Base-by-base conservation (phyloP, 1,284 basidiomycete species). In the Sanghuangporus baumii region DNA sequence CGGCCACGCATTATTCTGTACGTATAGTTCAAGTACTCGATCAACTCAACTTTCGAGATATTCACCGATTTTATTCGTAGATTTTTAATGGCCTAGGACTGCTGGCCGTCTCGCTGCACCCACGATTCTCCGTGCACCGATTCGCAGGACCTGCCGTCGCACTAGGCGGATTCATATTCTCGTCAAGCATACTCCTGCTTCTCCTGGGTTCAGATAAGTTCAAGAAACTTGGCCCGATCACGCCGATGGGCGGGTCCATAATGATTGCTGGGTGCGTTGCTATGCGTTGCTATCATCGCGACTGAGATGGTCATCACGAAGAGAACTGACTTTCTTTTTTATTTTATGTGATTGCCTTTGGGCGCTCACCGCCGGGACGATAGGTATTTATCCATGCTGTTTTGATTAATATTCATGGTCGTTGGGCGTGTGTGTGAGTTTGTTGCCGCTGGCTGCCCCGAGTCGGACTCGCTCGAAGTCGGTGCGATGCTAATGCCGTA, bases 51-150 rank as follows among this genome's bases (percentile, higher is more conserved):
- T 31, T 31, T 31, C 26, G 5, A 3, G 5, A 31, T 31, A 31
- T 31, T 31, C 26, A 31, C 5, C 26, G 5, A 31, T 4, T 23
- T 23, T 26, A 14, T n/a, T 6, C 23, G 4, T 65, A 91, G 87
- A 80, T 93, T 56, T 87, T 83, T 72, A 93, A 94, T 68, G 93
- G 92, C 14, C 78, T 94, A 16, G 89, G 82, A 0, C 74, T 94
- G 46, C 75, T 94, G 66, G 75, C 86, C 7, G 74, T 93, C 26
- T 91, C 89, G 0, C 74, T 87, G 68, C 89, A 93, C 73, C 88
- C 84, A 1, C 79, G 82, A 36, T 88, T 90, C 69, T 78, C 84
- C 0, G 65, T 70, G 2, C 86, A 90, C 70, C 77, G 79, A 47
- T 85, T 88, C 68, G 88, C 90, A n/a, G 86, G 85, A 2, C 86